phyloP scores from a whole-genome alignment of 495 filamentous ascomycete genomes.

The Pseudomonodictys pantanalensis region DNA sequence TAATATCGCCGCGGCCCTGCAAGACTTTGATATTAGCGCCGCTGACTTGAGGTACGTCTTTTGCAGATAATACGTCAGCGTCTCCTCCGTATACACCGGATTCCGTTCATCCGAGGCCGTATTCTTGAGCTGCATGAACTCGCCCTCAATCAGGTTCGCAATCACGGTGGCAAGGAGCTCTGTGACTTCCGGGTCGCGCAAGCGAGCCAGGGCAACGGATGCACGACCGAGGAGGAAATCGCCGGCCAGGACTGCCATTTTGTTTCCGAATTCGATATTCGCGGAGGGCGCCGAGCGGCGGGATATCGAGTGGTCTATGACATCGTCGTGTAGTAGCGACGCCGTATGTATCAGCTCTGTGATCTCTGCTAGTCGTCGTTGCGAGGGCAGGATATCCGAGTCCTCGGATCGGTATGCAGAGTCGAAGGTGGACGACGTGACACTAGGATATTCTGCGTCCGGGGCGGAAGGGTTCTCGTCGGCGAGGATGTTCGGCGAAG shows the following conservation, averaged over 20 bases:
- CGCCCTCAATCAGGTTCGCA: conserved; percentile 94
- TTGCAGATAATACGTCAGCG: conserved; percentile 90
- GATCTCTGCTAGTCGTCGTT: conserved; percentile 90
- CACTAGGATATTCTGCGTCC: conserved; percentile 35
- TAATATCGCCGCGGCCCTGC: conserved; percentile 82
- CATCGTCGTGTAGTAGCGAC: conserved; percentile 94
- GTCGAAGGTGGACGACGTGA: conserved; percentile 52
- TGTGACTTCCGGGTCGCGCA: conserved; percentile 89
- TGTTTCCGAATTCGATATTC: conserved; percentile 93
- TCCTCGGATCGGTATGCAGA: conserved; percentile 51
- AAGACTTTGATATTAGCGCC: conserved; percentile 91
- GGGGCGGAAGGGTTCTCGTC: conserved; percentile 69
- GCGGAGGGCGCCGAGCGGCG: conserved; percentile 81
- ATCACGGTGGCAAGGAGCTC: conserved; percentile 95
- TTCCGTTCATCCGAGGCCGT: conserved; percentile 80
- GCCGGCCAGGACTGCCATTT: conserved; percentile 95
- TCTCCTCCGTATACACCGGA: conserved; percentile 79
- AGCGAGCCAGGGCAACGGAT: conserved; percentile 85
- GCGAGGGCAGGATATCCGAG: conserved; percentile 83
- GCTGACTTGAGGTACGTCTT: conserved; percentile 98
- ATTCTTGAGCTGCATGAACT: conserved; percentile 99
- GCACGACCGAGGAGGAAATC: conserved; percentile 92
- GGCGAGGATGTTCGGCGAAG: conserved; percentile 67
- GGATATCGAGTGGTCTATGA: conserved; percentile 86
- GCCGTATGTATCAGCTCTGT: conserved; percentile 96